Conservation (phyloP, 169 alveolate species). For the Eimeria falciformis region DNA sequence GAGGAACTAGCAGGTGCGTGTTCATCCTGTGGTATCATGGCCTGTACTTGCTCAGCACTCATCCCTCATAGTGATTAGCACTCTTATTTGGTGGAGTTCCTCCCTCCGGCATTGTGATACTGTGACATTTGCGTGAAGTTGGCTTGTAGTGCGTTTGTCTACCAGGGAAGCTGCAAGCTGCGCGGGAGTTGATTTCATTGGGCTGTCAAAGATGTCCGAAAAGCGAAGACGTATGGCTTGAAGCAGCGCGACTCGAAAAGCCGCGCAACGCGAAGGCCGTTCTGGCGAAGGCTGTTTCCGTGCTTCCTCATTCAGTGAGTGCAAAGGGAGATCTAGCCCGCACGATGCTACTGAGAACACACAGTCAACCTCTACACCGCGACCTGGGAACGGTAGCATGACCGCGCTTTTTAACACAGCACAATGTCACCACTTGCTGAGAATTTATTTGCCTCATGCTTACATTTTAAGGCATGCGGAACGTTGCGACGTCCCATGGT, state of each 20-base stretch:
- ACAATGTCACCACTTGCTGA: too few species aligned
- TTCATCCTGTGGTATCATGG: constrained; percentile 4
- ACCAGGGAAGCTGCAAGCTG: constrained; percentile 92
- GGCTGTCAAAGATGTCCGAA: constrained; percentile 97
- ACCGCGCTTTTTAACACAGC: too few species aligned
- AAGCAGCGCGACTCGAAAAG: constrained; percentile 98
- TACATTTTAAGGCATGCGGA: too few species aligned
- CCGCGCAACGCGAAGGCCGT: constrained; percentile 96
- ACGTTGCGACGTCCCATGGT: too few species aligned
- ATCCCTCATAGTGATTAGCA: background rate
- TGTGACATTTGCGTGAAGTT: background rate
- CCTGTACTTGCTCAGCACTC: background rate
- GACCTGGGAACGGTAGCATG: too few species aligned
- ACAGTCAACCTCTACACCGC: too few species aligned
- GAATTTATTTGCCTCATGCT: too few species aligned
- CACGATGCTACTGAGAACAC: too few species aligned
- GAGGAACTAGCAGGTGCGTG: constrained; percentile 95
- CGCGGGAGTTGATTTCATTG: constrained; percentile 96
- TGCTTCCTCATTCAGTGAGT: constrained; percentile 88
- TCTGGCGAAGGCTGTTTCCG: constrained; percentile 88
- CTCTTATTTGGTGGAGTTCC: background rate
- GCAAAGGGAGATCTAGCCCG: too few species aligned
- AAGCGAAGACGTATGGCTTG: constrained; percentile 99
- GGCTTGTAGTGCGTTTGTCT: background rate
- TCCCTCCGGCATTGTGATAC: background rate